phyloP scores from a whole-genome alignment of 1,284 basidiomycete genomes.

The Apiotrichum mycotoxinovorans region DNA sequence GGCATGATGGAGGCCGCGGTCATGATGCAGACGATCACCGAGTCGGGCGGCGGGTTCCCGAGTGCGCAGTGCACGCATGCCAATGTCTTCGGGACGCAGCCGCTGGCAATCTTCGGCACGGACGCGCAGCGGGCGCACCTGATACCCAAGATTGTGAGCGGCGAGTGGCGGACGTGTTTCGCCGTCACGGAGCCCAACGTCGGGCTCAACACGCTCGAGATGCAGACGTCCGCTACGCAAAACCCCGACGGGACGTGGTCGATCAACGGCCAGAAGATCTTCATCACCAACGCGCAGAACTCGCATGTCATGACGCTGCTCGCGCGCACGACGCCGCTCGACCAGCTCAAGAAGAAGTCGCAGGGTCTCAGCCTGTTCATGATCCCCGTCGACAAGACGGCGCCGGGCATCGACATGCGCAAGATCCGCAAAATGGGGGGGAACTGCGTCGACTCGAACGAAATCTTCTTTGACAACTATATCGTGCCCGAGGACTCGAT shows the following conservation, averaged over 20 bases:
- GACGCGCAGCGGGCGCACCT: slow-evolving; percentile 14
- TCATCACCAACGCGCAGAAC: slow-evolving; percentile 21
- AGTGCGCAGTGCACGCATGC: slow-evolving; percentile 20
- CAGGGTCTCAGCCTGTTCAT: slow-evolving; percentile 16
- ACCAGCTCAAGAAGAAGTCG: slow-evolving; percentile 18
- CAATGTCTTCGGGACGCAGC: slow-evolving; percentile 20
- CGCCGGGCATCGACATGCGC: slow-evolving; percentile 12
- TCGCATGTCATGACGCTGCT: slow-evolving; percentile 26
- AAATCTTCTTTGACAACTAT: slow-evolving; percentile 22
- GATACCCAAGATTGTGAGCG: slow-evolving; percentile 20
- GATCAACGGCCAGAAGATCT: slow-evolving; percentile 22
- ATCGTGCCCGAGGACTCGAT: slow-evolving; percentile 11
- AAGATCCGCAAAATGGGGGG: slow-evolving; percentile 18
- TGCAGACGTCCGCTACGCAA: slow-evolving; percentile 19
- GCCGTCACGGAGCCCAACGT: slow-evolving; percentile 19
- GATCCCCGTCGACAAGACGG: slow-evolving; percentile 19
- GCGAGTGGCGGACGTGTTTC: slow-evolving; percentile 20
- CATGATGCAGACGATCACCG: slow-evolving; percentile 25
- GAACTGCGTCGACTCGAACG: slow-evolving; percentile 20
- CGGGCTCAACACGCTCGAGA: slow-evolving; percentile 20
- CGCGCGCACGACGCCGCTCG: slow-evolving; percentile 22
- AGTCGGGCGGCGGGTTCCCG: slow-evolving; percentile 19
- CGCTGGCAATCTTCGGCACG: slow-evolving; percentile 19
- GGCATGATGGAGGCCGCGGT: slow-evolving; percentile 15
- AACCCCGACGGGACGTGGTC: slow-evolving; percentile 12